Evolutionary conservation across 2,329 filamentous ascomycete species (phyloP).

Genomic region (Leptoxyphium fumago): DNA sequence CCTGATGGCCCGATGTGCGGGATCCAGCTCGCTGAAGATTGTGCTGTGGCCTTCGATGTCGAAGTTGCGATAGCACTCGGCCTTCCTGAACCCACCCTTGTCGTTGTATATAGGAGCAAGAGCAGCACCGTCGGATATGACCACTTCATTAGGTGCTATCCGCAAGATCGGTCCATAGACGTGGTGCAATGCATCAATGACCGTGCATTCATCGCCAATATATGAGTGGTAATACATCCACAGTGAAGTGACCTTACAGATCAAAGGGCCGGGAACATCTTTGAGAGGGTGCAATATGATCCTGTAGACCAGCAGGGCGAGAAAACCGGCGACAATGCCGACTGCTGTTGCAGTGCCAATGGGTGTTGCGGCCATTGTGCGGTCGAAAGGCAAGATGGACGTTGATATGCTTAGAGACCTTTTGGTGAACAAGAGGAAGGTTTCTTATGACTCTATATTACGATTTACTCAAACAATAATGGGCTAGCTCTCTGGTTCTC

Average conservation of each 20-base stretch:
- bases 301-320: constrained; percentile 13
- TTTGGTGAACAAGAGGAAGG: too few relatives aligned
- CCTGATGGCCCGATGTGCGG: constrained; percentile 26
- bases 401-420: too few relatives aligned
- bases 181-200: constrained; percentile 9
- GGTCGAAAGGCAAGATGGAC: too few relatives aligned
- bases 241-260: constrained; percentile 14
- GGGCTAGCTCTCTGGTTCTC: too few relatives aligned
- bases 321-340: neutral
- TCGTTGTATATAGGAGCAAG: constrained; percentile 36
- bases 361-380: neutral
- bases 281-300: constrained; percentile 22
- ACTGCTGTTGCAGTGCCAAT: neutral
- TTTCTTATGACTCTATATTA: too few relatives aligned
- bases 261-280: constrained; percentile 17
- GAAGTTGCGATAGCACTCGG: constrained; percentile 39
- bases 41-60: constrained; percentile 41
- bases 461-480: too few relatives aligned
- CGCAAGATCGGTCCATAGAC: constrained; percentile 9
- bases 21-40: constrained; percentile 36
- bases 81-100: constrained; percentile 40
- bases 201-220: constrained; percentile 13
- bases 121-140: constrained; percentile 31
- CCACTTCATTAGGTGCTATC: constrained; percentile 14
- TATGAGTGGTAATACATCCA: constrained; percentile 18